Base-by-base conservation (phyloP, 169 alveolate species). In the Plasmodium berghei region DNA sequence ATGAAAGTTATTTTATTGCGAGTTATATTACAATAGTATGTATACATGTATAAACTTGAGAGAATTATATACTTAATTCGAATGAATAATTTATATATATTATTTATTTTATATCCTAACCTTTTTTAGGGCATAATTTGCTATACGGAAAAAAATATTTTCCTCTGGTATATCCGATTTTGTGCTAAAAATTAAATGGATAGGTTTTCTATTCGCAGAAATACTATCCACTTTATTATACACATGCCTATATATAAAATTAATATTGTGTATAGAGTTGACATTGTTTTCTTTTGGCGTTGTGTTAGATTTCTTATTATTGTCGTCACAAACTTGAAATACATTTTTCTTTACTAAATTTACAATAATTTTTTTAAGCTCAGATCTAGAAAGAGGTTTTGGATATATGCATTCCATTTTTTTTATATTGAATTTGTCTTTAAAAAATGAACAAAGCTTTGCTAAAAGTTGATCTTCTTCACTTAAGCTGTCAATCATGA, bases 391-490 rank as follows among this genome's bases (percentile, higher is more conserved):
- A 9, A 88, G 87, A 5, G 74, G 85, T 58, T 88, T 91, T n/a
- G 94, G 94, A 58, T 87, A 92, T 34, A 92, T 89, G 54, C 87
- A 91, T 62, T 92, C 92, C 72, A 92, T 66, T 69, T 92, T 92
- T 48, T 91, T 69, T 2, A 89, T 86, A 45, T 91, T 87, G 73
- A 92, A 92, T 12, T 89, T 87, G 26, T 88, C 77, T 28, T 86
- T 87, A 83, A 92, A 92, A 46, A 92, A 91, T 61, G 92, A 88
- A 4, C 93, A 91, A 26, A 92, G 80, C 42, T 92, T 92, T 1
- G 94, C 94, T 45, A 92, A 75, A 72, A 92, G 80, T 10, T 87
- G 94, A 55, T 92, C 94, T 63, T 92, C 94, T 12, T 91, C 93
- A 66, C 77, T 89, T 8, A 92, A 56, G 55, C 89, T 74, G 56